phyloP scores from a whole-genome alignment of 257 asterid species.

The Misopates orontium region DNA sequence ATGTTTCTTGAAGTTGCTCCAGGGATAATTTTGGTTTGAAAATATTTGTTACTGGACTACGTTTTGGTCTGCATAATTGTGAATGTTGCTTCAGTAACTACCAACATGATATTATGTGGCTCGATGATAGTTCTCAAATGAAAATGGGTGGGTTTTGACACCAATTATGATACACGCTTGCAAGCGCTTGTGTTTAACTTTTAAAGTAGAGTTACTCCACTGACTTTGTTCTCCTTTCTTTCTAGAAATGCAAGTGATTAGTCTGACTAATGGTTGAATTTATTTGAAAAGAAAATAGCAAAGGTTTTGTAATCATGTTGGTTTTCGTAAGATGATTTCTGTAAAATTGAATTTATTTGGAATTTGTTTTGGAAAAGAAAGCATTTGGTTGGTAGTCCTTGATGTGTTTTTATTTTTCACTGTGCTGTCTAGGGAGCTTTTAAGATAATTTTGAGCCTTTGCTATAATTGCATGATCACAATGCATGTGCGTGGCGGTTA shows the following conservation, averaged over 20 bases:
- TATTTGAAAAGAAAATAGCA: conserved; percentile 19
- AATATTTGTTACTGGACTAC: neutral
- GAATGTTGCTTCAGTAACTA: neutral
- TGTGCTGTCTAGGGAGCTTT: too few species aligned
- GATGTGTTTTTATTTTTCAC: too few species aligned
- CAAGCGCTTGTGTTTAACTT: neutral
- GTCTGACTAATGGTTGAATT: conserved; percentile 15
- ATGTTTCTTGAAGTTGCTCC: neutral
- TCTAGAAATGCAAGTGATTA: conserved; percentile 1
- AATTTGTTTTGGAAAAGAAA: too few species aligned
- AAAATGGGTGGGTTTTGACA: neutral
- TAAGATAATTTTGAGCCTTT: too few species aligned
- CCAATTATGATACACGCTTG: neutral
- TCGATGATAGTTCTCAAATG: neutral
- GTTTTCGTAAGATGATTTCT: neutral
- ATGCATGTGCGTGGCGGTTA: neutral
- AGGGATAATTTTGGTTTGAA: neutral
- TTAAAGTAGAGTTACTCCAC: neutral
- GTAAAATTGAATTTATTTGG: neutral
- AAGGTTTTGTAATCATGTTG: neutral
- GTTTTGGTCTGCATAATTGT: neutral
- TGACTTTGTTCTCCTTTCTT: too few species aligned
- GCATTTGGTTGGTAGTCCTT: too few species aligned
- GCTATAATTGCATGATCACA: too few species aligned
- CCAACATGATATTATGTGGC: neutral